These are phyloP conservation scores for Spathaspora sp. DNA, from an alignment of 805 yeast genomes.

Conservation along the genomic window DNA sequence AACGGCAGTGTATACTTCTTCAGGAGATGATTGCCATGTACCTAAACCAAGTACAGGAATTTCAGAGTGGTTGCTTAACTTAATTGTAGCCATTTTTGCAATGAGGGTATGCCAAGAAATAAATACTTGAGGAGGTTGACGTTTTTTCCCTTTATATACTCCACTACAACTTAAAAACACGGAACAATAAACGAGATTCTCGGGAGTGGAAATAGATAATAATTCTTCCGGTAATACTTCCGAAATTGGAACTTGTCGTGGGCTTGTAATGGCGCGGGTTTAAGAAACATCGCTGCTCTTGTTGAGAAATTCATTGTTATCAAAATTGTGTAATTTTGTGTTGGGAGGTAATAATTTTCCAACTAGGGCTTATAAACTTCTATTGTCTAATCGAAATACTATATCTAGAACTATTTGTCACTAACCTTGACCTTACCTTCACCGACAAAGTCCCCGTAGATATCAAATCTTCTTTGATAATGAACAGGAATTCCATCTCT, in stretches of 20 bases:
- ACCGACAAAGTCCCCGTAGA: constrained; percentile 35
- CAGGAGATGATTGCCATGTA: constrained; percentile 59
- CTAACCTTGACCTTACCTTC: constrained; percentile 26
- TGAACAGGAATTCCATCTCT: constrained; percentile 41
- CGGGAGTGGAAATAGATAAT: neutral
- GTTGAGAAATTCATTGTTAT: neutral
- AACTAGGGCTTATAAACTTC: neutral
- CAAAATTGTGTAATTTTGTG: neutral
- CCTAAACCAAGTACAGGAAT: constrained; percentile 72
- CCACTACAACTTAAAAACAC: neutral
- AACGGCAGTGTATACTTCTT: constrained; percentile 55
- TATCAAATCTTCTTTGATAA: constrained; percentile 40
- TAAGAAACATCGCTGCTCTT: neutral
- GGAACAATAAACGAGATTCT: neutral
- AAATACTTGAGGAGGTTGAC: neutral
- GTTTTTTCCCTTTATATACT: neutral
- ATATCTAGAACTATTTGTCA: constrained; percentile 14
- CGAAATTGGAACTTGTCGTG: neutral
- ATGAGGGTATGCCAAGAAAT: neutral
- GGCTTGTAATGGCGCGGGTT: too few species aligned
- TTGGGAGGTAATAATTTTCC: neutral
- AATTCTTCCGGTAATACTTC: neutral
- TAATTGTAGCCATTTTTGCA: constrained; percentile 8
- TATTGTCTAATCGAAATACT: neutral
- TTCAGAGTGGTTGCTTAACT: constrained; percentile 54